A percentile compares a stretch with the other conserved stretches of the same genome.
These are phyloP conservation scores for Cymodocea nodosa DNA, from an alignment of 116 monocot species.

Conservation along the genomic window DNA sequence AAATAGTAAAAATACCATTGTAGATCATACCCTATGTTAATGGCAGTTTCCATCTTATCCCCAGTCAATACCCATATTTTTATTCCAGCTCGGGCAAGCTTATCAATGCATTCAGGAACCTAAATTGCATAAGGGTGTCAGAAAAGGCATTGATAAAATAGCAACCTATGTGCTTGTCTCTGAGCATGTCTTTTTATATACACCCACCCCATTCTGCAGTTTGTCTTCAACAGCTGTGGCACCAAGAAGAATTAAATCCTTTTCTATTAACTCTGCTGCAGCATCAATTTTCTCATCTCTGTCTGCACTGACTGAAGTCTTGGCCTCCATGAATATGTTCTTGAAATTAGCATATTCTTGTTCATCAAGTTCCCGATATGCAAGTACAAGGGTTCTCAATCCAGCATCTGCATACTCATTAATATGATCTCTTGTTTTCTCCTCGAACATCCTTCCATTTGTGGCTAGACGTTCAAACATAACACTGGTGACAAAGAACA, in stretches of 20 bases:
- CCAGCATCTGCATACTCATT: slow-evolving; percentile 80
- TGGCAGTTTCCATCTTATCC: slow-evolving; percentile 63
- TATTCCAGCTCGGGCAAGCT: slow-evolving; percentile 49
- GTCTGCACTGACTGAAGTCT: slow-evolving; percentile 55
- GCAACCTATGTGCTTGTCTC: not conserved
- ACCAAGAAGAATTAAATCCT: slow-evolving; percentile 68
- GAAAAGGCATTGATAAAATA: not conserved
- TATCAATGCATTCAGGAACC: slow-evolving; percentile 68
- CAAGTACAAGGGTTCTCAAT: slow-evolving; percentile 75
- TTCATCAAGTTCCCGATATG: slow-evolving; percentile 57
- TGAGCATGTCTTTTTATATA: not conserved
- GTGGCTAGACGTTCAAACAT: slow-evolving; percentile 72
- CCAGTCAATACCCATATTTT: slow-evolving; percentile 60
- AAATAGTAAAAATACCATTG: not conserved
- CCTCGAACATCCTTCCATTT: slow-evolving; percentile 42
- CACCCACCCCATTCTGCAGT: slow-evolving; percentile 70
- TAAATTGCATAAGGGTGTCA: slow-evolving; percentile 7
- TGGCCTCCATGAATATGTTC: slow-evolving; percentile 37
- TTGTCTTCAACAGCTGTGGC: slow-evolving; percentile 95
- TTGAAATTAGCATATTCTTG: slow-evolving; percentile 53
- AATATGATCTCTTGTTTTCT: slow-evolving; percentile 55
- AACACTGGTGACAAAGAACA: slow-evolving; percentile 33
- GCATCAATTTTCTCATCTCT: slow-evolving; percentile 67
- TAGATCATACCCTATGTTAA: slow-evolving; percentile 44
- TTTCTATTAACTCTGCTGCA: slow-evolving; percentile 57